Evolutionary conservation across 169 alveolate species (phyloP).

Genomic region (Plasmodium gaboni): DNA sequence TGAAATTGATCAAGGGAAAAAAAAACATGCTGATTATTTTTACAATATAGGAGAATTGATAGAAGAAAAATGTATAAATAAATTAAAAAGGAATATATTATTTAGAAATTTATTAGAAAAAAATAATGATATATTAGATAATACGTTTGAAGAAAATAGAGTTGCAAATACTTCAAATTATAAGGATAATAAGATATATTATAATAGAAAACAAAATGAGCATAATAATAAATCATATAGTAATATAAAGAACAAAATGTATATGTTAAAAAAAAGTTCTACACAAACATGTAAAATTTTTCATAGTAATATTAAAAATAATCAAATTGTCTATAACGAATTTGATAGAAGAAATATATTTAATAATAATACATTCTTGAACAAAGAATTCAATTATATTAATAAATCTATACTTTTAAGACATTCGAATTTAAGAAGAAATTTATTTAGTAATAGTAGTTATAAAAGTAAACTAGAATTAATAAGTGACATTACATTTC

Average conservation of each 20-base stretch:
- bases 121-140: slow-evolving; percentile 22
- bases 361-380: not conserved
- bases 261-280: not conserved
- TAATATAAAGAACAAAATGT: slow-evolving; percentile 12
- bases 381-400: not conserved
- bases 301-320: no score
- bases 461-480: not conserved
- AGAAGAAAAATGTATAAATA: slow-evolving; percentile 13
- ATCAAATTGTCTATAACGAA: not conserved
- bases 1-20: slow-evolving; percentile 30
- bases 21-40: slow-evolving; percentile 3
- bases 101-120: slow-evolving; percentile 14
- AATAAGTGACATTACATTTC: slow-evolving; percentile 1
- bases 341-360: slow-evolving; percentile 1
- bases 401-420: not conserved
- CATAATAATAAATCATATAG: not conserved
- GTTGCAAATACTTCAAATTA: not conserved
- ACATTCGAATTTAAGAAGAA: not conserved
- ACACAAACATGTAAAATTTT: not conserved
- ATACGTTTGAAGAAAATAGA: not conserved
- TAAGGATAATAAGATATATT: not conserved
- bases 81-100: slow-evolving; percentile 3
- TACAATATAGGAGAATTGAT: not conserved
- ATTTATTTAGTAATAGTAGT: slow-evolving; percentile 6
- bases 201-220: slow-evolving; percentile 15